Conservation (phyloP, 257 asterid species). For the Solanum arcanum region DNA sequence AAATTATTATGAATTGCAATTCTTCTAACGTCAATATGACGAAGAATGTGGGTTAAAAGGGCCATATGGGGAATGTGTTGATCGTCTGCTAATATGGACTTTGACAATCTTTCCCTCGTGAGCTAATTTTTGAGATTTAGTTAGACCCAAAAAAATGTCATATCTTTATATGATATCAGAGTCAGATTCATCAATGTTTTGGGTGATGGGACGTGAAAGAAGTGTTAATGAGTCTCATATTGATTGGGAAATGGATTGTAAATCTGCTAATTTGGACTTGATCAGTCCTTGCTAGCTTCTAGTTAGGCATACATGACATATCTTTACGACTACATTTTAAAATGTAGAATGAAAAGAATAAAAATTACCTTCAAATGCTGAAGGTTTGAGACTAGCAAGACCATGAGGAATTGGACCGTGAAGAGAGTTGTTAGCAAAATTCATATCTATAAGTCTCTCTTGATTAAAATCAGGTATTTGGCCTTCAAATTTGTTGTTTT, state of each 20-base stretch:
- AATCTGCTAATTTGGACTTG: background rate
- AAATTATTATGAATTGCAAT: background rate
- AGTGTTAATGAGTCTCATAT: background rate
- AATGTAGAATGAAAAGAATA: background rate
- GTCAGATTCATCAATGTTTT: background rate
- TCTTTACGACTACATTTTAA: background rate
- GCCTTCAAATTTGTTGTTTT: conserved; percentile 40
- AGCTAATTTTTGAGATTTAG: no score
- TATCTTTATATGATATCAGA: no score
- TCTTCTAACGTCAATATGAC: background rate
- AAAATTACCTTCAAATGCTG: conserved; percentile 30
- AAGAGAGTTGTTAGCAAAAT: conserved; percentile 33
- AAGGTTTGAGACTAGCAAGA: conserved; percentile 17
- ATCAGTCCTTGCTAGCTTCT: background rate
- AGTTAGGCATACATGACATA: background rate
- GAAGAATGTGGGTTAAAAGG: background rate
- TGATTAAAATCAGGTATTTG: conserved; percentile 29
- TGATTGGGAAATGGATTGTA: background rate
- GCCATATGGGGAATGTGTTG: background rate
- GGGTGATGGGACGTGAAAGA: background rate
- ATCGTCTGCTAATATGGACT: background rate
- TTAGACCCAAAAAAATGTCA: no score
- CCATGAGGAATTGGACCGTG: conserved; percentile 38
- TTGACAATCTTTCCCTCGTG: background rate
- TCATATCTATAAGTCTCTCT: conserved; percentile 8